phyloP scores from a whole-genome alignment of 192 early-diverging fungal species.

The Helicostylum pulchrum region DNA sequence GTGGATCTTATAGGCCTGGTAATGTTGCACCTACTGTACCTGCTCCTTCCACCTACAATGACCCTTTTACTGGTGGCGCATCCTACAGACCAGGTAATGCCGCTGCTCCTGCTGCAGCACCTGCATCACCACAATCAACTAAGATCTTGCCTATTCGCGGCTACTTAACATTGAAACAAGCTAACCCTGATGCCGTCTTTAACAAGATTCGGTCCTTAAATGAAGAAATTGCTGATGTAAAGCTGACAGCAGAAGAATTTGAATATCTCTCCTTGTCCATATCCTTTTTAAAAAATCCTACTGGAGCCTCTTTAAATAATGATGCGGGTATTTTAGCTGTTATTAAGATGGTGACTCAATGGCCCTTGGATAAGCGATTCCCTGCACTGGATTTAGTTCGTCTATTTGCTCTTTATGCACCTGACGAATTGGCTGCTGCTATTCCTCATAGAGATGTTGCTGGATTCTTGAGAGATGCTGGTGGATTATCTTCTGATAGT shows the following conservation, averaged over 20 bases:
- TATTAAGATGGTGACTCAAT: conserved; percentile 53
- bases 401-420: conserved; percentile 54
- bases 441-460: conserved; percentile 44
- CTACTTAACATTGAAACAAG: conserved; percentile 66
- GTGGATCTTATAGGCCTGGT: conserved; percentile 59
- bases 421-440: conserved; percentile 36
- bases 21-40: conserved; percentile 1
- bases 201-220: conserved; percentile 77
- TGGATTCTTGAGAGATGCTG: conserved; percentile 36
- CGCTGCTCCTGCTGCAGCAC: conserved; percentile 13
- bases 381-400: conserved; percentile 86
- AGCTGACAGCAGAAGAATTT: conserved; percentile 8
- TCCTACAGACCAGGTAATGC: conserved; percentile 15
- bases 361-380: conserved; percentile 71
- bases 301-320: conserved; percentile 14
- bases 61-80: conserved; percentile 62
- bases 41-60: conserved; percentile 36
- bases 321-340: conserved; percentile 42
- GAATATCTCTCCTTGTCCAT: conserved; percentile 32
- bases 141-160: conserved; percentile 23
- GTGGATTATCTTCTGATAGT: conserved; percentile 23
- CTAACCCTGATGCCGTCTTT: conserved; percentile 67
- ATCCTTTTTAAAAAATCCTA: conserved; percentile 39
- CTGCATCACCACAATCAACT: not conserved
- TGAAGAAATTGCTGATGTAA: conserved; percentile 21